Percentiles rank a stretch among this genome's conserved stretches.
phyloP scores from a whole-genome alignment of 768 basidiomycete genomes.

The Russula abietina region DNA sequence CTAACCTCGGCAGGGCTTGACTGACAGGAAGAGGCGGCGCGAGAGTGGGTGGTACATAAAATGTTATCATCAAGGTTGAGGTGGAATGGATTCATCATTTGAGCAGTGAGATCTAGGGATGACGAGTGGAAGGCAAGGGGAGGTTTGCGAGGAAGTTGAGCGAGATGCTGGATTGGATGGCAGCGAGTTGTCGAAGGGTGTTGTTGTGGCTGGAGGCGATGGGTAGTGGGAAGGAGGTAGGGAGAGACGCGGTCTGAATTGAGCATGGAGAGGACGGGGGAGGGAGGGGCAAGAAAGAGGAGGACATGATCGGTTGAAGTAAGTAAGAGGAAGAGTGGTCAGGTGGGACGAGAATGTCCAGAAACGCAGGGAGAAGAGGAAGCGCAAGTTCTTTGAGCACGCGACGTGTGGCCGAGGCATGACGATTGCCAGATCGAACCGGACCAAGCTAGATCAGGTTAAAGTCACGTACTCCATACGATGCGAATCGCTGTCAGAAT shows the following conservation, averaged over 20 bases:
- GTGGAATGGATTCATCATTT: not conserved
- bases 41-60: not conserved
- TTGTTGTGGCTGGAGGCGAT: not conserved
- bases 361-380: constrained; percentile 13
- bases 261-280: not conserved
- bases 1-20: not conserved
- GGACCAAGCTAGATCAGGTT: constrained; percentile 17
- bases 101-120: constrained; percentile 2
- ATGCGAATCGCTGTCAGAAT: constrained; percentile 24
- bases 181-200: not conserved
- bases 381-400: constrained; percentile 1
- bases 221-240: not conserved
- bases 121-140: not conserved
- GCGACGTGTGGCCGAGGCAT: constrained; percentile 3
- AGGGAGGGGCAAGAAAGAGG: not conserved
- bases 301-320: constrained; percentile 14
- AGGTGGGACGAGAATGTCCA: constrained; percentile 17
- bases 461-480: constrained; percentile 20
- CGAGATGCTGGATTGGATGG: not conserved
- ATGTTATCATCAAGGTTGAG: constrained; percentile 2
- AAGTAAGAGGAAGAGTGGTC: constrained; percentile 14
- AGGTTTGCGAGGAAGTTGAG: not conserved
- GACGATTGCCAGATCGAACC: constrained; percentile 5
- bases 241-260: not conserved
- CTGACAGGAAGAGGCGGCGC: constrained; percentile 1